Evolutionary conservation across 768 basidiomycete species (phyloP).

Genomic region (Xerocomus potaroensis): DNA sequence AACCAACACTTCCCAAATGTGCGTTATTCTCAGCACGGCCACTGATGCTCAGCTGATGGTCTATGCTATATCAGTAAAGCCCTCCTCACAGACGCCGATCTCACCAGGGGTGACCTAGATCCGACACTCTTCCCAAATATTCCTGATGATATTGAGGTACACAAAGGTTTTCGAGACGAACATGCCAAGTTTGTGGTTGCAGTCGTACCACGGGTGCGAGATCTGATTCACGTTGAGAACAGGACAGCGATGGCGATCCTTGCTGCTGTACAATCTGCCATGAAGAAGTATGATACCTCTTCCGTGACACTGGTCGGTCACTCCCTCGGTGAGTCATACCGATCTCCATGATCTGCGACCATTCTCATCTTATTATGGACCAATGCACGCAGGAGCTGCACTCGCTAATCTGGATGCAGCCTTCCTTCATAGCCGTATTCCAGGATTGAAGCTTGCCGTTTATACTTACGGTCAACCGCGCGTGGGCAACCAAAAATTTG

Average conservation of each 20-base stretch:
- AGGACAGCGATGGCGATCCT: slow-evolving; percentile 39
- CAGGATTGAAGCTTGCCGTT: slow-evolving; percentile 26
- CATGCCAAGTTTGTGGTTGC: slow-evolving; percentile 38
- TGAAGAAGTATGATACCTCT: slow-evolving; percentile 31
- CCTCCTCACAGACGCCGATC: slow-evolving; percentile 37
- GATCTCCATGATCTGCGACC: neutral
- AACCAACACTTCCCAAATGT: slow-evolving; percentile 25
- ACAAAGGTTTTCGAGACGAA: slow-evolving; percentile 41
- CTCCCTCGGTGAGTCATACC: slow-evolving; percentile 32
- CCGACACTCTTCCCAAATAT: slow-evolving; percentile 45
- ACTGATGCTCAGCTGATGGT: neutral
- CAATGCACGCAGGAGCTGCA: slow-evolving; percentile 28
- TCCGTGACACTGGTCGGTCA: slow-evolving; percentile 44
- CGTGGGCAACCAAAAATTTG: slow-evolving; percentile 55
- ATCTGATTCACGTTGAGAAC: slow-evolving; percentile 20
- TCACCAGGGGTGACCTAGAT: slow-evolving; percentile 32
- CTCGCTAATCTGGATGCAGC: slow-evolving; percentile 34
- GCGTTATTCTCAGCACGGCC: slow-evolving; percentile 30
- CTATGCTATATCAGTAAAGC: slow-evolving; percentile 30
- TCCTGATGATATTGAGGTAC: slow-evolving; percentile 35
- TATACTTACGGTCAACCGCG: slow-evolving; percentile 34
- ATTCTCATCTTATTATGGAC: neutral
- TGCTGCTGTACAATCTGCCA: slow-evolving; percentile 36
- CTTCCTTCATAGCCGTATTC: slow-evolving; percentile 33
- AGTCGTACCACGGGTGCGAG: neutral